Evolutionary conservation across 208 protist species (phyloP).

Genomic region (Acanthamoeba castellanii): DNA sequence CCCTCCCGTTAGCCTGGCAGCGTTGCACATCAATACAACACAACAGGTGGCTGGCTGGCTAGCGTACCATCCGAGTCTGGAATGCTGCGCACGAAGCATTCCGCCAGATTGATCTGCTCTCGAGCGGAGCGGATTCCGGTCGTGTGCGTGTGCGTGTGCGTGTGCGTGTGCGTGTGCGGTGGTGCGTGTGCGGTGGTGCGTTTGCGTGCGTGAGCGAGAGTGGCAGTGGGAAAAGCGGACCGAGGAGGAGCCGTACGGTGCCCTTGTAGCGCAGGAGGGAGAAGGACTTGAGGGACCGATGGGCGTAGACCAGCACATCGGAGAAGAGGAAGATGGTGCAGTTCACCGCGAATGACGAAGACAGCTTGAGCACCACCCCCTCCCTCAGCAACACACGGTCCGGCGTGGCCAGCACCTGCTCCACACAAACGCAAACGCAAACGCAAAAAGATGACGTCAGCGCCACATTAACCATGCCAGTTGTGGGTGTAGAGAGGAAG

Average conservation of each 20-base stretch:
- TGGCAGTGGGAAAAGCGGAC: not conserved
- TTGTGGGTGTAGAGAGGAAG: not conserved
- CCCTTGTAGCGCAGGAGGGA: constrained; percentile 64
- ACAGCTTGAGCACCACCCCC: constrained; percentile 55
- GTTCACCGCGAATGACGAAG: constrained; percentile 33
- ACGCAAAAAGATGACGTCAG: not conserved
- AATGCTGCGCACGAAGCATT: not conserved
- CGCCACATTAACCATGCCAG: not conserved
- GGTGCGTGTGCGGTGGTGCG: too few species aligned
- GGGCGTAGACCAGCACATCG: constrained; percentile 55
- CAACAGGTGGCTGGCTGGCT: too few species aligned
- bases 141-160: not conserved
- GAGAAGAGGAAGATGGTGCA: constrained; percentile 69
- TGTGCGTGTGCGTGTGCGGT: too few species aligned
- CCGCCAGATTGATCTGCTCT: not conserved
- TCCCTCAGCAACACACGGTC: constrained; percentile 21
- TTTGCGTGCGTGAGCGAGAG: not conserved
- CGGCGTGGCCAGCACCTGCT: not conserved
- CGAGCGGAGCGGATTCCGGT: too few species aligned
- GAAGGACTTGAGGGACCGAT: constrained; percentile 60
- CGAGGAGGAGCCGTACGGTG: not conserved
- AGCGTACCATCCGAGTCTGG: not conserved
- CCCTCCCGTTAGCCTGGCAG: too few species aligned
- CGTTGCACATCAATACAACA: too few species aligned
- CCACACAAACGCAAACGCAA: not conserved